A percentile compares a stretch with the other conserved stretches of the same genome.
Conservation (phyloP, 2,329 filamentous ascomycete species). For the Rutstroemia sp. region DNA sequence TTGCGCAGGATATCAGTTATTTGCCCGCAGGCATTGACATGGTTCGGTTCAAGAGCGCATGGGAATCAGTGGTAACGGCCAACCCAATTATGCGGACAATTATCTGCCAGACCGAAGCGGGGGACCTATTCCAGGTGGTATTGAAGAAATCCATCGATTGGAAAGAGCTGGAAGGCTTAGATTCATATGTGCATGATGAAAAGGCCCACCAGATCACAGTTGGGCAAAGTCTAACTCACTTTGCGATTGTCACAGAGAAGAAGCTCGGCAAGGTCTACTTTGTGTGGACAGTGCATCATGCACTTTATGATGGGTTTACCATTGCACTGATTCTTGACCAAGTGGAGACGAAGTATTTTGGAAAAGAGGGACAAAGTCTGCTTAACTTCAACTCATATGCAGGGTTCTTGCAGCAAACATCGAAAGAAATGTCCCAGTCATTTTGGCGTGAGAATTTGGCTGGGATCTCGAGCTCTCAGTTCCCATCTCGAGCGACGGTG, state of each 20-base stretch:
- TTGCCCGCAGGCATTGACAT: conserved; percentile 17
- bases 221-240: conserved; percentile 32
- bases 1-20: not conserved
- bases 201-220: conserved; percentile 29
- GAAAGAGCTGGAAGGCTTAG: not conserved
- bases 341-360: conserved; percentile 10
- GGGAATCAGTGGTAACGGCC: conserved; percentile 18
- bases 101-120: conserved; percentile 16
- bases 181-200: conserved; percentile 27
- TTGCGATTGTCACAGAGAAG: conserved; percentile 20
- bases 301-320: conserved; percentile 59
- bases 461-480: conserved; percentile 41
- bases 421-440: conserved; percentile 33
- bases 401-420: conserved; percentile 35
- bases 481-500: conserved; percentile 32
- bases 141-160: conserved; percentile 3
- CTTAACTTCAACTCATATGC: conserved; percentile 35
- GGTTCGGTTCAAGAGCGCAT: conserved; percentile 20
- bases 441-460: conserved; percentile 41
- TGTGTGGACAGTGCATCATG: conserved; percentile 42
- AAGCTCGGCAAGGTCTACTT: conserved; percentile 28
- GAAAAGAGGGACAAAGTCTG: not conserved
- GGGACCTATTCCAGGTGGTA: conserved; percentile 11
- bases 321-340: conserved; percentile 31
- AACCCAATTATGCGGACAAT: conserved; percentile 29